Evolutionary conservation across 495 filamentous ascomycete species (phyloP).

Genomic region (Penicillium pulvis): DNA sequence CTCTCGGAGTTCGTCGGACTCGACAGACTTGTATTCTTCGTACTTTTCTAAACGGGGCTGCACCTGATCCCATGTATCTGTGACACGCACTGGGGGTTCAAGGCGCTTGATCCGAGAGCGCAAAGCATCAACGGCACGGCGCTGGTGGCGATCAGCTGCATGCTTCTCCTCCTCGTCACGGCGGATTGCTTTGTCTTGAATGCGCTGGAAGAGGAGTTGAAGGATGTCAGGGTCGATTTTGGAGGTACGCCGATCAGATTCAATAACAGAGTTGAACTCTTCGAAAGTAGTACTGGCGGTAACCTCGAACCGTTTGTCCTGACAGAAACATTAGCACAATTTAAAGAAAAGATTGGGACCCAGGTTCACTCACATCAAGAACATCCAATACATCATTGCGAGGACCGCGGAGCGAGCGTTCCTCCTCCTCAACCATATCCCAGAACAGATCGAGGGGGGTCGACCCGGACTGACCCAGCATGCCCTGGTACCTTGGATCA

Average conservation of each 20-base stretch:
- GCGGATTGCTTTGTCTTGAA: constrained; percentile 76
- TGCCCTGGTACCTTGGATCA: constrained; percentile 80
- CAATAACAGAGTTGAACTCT: constrained; percentile 77
- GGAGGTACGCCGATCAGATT: constrained; percentile 80
- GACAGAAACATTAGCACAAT: constrained; percentile 12
- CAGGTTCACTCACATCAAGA: constrained; percentile 67
- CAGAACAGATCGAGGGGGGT: constrained; percentile 94
- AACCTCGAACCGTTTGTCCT: constrained; percentile 92
- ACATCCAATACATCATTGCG: constrained; percentile 88
- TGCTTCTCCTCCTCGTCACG: constrained; percentile 84
- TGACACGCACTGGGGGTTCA: constrained; percentile 75
- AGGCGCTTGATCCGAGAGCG: constrained; percentile 88
- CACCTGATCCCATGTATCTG: constrained; percentile 85
- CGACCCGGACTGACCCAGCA: constrained; percentile 86
- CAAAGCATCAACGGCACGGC: constrained; percentile 80
- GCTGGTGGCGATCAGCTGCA: constrained; percentile 80
- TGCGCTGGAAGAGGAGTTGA: constrained; percentile 77
- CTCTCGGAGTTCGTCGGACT: constrained; percentile 78
- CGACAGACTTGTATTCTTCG: constrained; percentile 79
- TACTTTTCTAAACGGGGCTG: constrained; percentile 74
- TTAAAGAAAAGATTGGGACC: neutral
- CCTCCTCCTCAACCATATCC: constrained; percentile 95
- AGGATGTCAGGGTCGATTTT: constrained; percentile 77
- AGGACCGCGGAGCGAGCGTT: constrained; percentile 74
- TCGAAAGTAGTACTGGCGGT: constrained; percentile 82